A percentile compares a stretch with the other conserved stretches of the same genome.
phyloP scores from a whole-genome alignment of 2,329 filamentous ascomycete genomes.

The Acephala macrosclerotiorum region DNA sequence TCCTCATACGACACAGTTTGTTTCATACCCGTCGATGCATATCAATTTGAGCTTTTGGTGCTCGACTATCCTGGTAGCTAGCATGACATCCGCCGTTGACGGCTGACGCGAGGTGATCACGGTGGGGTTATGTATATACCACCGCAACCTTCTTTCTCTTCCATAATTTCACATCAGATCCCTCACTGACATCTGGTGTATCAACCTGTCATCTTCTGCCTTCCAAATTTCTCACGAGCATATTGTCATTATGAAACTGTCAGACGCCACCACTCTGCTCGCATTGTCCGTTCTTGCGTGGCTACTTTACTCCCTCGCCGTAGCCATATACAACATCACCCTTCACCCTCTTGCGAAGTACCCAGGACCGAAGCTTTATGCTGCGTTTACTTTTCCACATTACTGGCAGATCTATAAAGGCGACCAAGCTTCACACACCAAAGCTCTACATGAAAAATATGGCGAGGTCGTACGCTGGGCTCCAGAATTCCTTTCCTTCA shows the following conservation, averaged over 20 bases:
- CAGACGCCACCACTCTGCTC: background rate
- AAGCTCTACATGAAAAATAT: conserved; percentile 23
- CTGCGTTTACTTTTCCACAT: conserved; percentile 17
- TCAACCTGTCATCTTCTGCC: background rate
- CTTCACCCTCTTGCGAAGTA: conserved; percentile 44
- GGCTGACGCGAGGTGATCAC: background rate
- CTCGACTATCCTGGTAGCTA: background rate
- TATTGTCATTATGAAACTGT: background rate
- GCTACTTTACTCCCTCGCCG: conserved; percentile 7
- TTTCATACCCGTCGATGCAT: background rate
- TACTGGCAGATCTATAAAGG: conserved; percentile 16
- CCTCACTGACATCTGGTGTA: background rate
- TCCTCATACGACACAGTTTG: background rate
- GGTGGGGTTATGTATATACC: background rate
- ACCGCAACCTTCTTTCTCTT: background rate
- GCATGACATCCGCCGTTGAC: background rate
- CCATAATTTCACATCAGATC: background rate
- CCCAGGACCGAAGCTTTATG: conserved; percentile 40
- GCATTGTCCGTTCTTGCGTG: background rate
- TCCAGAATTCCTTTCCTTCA: conserved; percentile 43
- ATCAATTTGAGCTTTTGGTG: background rate
- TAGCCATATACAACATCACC: conserved; percentile 24
- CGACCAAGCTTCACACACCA: background rate
- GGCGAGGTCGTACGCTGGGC: conserved; percentile 28
- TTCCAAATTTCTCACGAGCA: background rate